phyloP scores from a whole-genome alignment of 345 rosid genomes.

The Triadica sebifera region DNA sequence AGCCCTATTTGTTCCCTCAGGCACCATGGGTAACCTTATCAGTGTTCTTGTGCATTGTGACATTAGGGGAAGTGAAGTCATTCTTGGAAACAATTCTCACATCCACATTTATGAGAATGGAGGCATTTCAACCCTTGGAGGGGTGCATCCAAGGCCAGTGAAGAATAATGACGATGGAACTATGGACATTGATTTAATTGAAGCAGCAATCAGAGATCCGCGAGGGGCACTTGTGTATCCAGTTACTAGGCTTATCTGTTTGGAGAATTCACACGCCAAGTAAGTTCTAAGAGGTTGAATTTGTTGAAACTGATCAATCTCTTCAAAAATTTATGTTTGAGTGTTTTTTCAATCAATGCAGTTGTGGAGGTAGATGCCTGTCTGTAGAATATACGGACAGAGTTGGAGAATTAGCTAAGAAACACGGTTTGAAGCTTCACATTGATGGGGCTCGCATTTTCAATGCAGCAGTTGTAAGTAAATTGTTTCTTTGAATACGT shows the following conservation, averaged over 20 bases:
- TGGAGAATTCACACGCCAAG: slow-evolving; percentile 94
- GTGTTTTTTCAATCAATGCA: slow-evolving; percentile 31
- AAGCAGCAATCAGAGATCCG: slow-evolving; percentile 72
- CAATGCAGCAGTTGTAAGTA: slow-evolving; percentile 84
- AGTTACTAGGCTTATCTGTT: slow-evolving; percentile 82
- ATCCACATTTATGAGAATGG: slow-evolving; percentile 84
- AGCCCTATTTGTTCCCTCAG: slow-evolving; percentile 84
- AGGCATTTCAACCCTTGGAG: slow-evolving; percentile 79
- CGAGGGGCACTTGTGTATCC: slow-evolving; percentile 71
- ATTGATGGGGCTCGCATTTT: slow-evolving; percentile 96
- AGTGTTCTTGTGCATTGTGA: slow-evolving; percentile 92
- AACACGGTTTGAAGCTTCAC: slow-evolving; percentile 84
- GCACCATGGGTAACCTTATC: slow-evolving; percentile 92
- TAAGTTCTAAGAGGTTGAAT: slow-evolving; percentile 27
- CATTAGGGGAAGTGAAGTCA: slow-evolving; percentile 85
- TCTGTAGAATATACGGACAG: slow-evolving; percentile 61
- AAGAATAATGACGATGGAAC: slow-evolving; percentile 83
- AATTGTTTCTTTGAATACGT: neutral
- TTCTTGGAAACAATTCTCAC: slow-evolving; percentile 83
- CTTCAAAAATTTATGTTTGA: neutral
- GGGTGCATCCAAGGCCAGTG: slow-evolving; percentile 82
- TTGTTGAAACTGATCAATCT: too few relatives aligned
- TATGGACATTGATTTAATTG: slow-evolving; percentile 64
- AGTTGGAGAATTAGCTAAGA: slow-evolving; percentile 78
- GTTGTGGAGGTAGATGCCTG: slow-evolving; percentile 84